Evolutionary conservation across 2,329 filamentous ascomycete genomes (phyloP).

Genomic region (Aureobasidium sp.): DNA sequence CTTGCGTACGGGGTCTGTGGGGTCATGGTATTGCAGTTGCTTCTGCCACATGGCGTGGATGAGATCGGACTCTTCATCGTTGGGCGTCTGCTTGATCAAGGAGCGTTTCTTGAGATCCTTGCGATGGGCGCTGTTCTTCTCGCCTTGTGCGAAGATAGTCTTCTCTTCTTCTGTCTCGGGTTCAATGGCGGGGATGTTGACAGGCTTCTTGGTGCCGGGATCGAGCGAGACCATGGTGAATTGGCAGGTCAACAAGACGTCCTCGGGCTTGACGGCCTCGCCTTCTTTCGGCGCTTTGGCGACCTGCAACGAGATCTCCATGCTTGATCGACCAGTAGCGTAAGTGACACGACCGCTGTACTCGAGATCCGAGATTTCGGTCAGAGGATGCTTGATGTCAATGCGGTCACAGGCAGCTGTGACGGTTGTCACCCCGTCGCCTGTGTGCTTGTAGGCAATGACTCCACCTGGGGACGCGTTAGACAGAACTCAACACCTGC

Average conservation of each 20-base stretch:
- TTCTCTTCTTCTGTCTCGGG: conserved; percentile 60
- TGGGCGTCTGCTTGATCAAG: conserved; percentile 59
- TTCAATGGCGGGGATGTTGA: conserved; percentile 54
- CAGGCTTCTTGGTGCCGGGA: conserved; percentile 58
- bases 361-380: conserved; percentile 71
- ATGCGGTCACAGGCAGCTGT: conserved; percentile 59
- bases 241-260: conserved; percentile 62
- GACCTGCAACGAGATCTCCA: conserved; percentile 68
- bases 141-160: conserved; percentile 54
- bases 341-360: conserved; percentile 64
- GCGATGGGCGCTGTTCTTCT: conserved; percentile 60
- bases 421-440: conserved; percentile 56
- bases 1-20: conserved; percentile 47
- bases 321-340: conserved; percentile 63
- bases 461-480: conserved; percentile 49
- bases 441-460: conserved; percentile 66
- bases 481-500: background rate
- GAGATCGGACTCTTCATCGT: conserved; percentile 63
- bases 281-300: conserved; percentile 58
- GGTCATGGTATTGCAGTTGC: conserved; percentile 58
- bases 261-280: conserved; percentile 49
- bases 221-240: conserved; percentile 74
- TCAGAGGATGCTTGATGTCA: conserved; percentile 62
- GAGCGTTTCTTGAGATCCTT: conserved; percentile 55
- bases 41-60: conserved; percentile 69